Evolutionary conservation across 306 rosid species (phyloP).

Genomic region (Cicer cuneatum): DNA sequence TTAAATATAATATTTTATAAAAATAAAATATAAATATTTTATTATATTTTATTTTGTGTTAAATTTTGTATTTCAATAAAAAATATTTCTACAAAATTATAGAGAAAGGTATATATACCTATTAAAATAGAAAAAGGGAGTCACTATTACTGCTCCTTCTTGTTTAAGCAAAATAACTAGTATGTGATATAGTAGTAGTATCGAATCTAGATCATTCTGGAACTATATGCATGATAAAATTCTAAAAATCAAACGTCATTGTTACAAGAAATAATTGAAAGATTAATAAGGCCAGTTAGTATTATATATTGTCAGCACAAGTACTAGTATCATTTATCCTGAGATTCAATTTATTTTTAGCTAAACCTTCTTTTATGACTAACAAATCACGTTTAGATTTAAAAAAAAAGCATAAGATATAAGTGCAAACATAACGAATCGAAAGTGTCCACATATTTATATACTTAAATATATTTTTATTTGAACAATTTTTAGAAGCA

Average conservation of each 20-base stretch:
- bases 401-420: neutral
- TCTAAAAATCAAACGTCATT: neutral
- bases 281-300: neutral
- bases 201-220: slow-evolving; percentile 23
- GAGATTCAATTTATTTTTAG: neutral
- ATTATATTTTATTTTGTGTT: no score
- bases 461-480: neutral
- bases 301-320: neutral
- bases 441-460: neutral
- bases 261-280: slow-evolving; percentile 7
- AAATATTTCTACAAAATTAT: slow-evolving; percentile 25
- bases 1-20: no score
- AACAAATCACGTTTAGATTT: neutral
- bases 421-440: slow-evolving; percentile 24
- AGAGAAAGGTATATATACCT: neutral
- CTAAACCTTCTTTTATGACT: neutral
- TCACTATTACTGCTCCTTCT: slow-evolving; percentile 9
- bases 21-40: no score
- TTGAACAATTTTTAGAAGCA: neutral
- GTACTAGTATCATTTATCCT: slow-evolving; percentile 1
- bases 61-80: no score
- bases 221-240: slow-evolving; percentile 38
- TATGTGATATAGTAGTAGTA: neutral
- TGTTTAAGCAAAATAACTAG: neutral
- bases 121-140: neutral